These are phyloP conservation scores for Podospora conica DNA, from an alignment of 495 filamentous ascomycete species.

Conservation along the genomic window DNA sequence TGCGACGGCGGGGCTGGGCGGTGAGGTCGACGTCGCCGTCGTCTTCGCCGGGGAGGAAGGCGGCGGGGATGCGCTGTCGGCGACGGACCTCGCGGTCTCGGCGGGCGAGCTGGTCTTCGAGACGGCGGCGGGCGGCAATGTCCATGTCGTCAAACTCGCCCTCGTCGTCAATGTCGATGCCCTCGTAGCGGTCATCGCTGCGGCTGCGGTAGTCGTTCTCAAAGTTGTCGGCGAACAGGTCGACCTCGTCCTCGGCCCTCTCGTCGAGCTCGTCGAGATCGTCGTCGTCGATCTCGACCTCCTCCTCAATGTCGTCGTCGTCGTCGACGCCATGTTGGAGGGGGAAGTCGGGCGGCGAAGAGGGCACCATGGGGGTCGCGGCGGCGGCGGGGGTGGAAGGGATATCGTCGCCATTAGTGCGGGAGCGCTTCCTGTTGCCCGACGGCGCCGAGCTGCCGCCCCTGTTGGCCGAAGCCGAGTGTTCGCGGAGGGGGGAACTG, in stretches of 20 bases:
- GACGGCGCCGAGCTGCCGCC: constrained; percentile 50
- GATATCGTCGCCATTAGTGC: constrained; percentile 65
- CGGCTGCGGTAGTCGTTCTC: constrained; percentile 71
- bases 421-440: constrained; percentile 67
- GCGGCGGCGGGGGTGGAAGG: constrained; percentile 63
- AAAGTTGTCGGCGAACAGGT: constrained; percentile 87
- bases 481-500: constrained; percentile 76
- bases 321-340: constrained; percentile 56
- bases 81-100: constrained; percentile 76
- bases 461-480: constrained; percentile 81
- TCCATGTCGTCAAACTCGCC: constrained; percentile 63
- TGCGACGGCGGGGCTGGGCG: constrained; percentile 68
- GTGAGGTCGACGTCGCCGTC: constrained; percentile 78
- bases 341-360: constrained; percentile 47
- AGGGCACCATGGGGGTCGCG: constrained; percentile 44
- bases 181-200: constrained; percentile 46
- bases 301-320: constrained; percentile 53
- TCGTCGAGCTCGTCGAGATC: constrained; percentile 95
- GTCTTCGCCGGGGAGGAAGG: constrained; percentile 84
- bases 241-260: constrained; percentile 93
- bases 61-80: constrained; percentile 67
- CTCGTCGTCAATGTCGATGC: constrained; percentile 44
- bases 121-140: constrained; percentile 77
- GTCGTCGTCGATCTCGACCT: constrained; percentile 54
- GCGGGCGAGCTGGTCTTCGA: constrained; percentile 76